phyloP scores from a whole-genome alignment of 1,284 basidiomycete species.

The Boletus smithii region DNA sequence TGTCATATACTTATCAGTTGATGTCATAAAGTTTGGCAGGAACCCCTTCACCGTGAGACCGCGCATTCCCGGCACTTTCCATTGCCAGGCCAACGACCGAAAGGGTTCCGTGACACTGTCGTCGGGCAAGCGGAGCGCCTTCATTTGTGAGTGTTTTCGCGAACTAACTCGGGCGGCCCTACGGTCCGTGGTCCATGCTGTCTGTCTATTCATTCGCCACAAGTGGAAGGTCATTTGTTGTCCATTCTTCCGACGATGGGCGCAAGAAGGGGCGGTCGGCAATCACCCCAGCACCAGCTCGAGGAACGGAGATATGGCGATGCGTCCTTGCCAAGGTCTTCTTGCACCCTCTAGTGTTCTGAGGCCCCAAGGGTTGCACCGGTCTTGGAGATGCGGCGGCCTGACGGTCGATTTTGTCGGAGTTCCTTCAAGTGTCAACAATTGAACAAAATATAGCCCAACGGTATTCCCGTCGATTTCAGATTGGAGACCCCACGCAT shows the following conservation, averaged over 20 bases:
- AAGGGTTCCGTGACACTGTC: constrained; percentile 4
- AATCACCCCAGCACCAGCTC: background rate
- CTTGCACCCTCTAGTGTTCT: too few relatives aligned
- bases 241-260: background rate
- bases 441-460: too few relatives aligned
- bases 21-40: background rate
- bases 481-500: constrained; percentile 4
- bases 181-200: constrained; percentile 1
- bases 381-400: background rate
- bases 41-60: constrained; percentile 1
- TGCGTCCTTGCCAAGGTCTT: background rate
- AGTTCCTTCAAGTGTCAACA: too few relatives aligned
- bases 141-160: background rate
- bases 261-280: background rate
- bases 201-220: constrained; percentile 4
- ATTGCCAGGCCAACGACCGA: background rate
- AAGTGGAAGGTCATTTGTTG: background rate
- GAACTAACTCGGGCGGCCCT: background rate
- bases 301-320: background rate
- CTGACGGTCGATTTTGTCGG: background rate
- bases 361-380: background rate
- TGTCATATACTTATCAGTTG: too few relatives aligned
- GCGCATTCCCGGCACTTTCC: background rate
- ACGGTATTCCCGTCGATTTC: too few relatives aligned
- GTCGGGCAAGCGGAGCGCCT: constrained; percentile 4